phyloP scores from a whole-genome alignment of 345 rosid genomes.

The Brassica incana region DNA sequence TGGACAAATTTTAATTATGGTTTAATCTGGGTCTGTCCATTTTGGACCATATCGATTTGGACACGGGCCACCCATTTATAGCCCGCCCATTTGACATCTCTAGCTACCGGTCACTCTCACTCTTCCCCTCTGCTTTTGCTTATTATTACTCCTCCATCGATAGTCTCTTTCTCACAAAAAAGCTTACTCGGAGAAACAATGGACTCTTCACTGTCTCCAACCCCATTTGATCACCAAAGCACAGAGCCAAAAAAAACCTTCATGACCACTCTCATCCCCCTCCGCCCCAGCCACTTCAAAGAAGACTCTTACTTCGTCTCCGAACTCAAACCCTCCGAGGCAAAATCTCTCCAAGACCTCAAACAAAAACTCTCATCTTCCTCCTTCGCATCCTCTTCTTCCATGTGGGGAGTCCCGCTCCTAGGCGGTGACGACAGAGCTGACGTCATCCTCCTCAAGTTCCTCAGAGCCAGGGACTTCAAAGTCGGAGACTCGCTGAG shows the following conservation, averaged over 20 bases:
- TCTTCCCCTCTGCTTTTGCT: conserved; percentile 20
- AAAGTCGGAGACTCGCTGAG: conserved; percentile 57
- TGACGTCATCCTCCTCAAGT: conserved; percentile 81
- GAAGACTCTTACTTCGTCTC: conserved; percentile 84
- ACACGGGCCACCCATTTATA: too few species aligned
- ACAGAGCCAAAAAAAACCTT: conserved; percentile 62
- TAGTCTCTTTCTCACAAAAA: conserved; percentile 15
- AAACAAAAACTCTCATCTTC: conserved; percentile 56
- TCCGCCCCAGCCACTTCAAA: conserved; percentile 70
- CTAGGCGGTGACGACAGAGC: conserved; percentile 62
- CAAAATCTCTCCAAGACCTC: conserved; percentile 72
- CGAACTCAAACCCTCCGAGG: conserved; percentile 72
- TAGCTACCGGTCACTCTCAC: conserved; percentile 28
- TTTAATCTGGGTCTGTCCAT: too few species aligned
- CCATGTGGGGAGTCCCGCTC: conserved; percentile 85
- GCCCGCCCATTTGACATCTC: too few species aligned
- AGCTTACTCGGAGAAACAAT: conserved; percentile 20
- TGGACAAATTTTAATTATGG: too few species aligned
- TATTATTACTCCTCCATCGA: conserved; percentile 22
- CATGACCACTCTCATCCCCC: conserved; percentile 60
- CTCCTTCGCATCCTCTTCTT: conserved; percentile 38
- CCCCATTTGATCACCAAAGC: conserved; percentile 36
- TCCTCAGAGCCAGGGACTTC: conserved; percentile 88
- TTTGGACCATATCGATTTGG: too few species aligned
- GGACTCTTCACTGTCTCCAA: conserved; percentile 54